A percentile compares a stretch with the other conserved stretches of the same genome.
phyloP scores from a whole-genome alignment of 208 protist species.

The Naegleria fowleri region DNA sequence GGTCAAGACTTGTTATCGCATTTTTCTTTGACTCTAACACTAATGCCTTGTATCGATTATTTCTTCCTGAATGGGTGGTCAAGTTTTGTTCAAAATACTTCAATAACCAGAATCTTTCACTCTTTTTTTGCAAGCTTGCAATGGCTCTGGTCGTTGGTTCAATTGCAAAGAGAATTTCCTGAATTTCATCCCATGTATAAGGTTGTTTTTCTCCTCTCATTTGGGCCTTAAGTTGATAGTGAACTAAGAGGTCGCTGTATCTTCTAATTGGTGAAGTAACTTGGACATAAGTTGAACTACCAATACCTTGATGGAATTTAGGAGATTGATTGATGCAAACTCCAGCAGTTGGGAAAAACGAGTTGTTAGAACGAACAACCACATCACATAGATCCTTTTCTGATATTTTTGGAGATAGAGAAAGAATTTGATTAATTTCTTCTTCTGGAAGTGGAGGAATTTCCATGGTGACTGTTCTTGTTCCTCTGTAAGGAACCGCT shows the following conservation, averaged over 20 bases:
- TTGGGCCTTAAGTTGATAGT: constrained; percentile 1
- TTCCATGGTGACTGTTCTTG: neutral
- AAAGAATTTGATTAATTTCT: neutral
- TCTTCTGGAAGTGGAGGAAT: neutral
- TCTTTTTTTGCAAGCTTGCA: neutral
- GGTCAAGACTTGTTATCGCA: neutral
- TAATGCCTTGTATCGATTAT: neutral
- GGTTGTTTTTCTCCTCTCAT: constrained; percentile 14
- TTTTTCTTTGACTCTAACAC: neutral
- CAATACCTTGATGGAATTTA: constrained; percentile 9
- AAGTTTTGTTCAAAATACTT: constrained; percentile 26
- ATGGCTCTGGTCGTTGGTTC: neutral
- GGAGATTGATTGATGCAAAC: constrained; percentile 20
- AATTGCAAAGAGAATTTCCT: neutral
- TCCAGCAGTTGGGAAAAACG: neutral
- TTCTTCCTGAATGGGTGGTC: neutral
- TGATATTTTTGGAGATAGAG: no score
- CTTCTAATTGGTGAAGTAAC: constrained; percentile 19
- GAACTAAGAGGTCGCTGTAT: constrained; percentile 12
- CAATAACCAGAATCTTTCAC: constrained; percentile 13
- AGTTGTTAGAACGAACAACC: neutral
- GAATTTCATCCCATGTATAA: neutral
- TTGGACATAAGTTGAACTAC: neutral
- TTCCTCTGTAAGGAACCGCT: constrained; percentile 5
- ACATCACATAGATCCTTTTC: neutral